Base-by-base conservation (phyloP, 495 filamentous ascomycete genomes). In the Amniculicola lignicola region DNA sequence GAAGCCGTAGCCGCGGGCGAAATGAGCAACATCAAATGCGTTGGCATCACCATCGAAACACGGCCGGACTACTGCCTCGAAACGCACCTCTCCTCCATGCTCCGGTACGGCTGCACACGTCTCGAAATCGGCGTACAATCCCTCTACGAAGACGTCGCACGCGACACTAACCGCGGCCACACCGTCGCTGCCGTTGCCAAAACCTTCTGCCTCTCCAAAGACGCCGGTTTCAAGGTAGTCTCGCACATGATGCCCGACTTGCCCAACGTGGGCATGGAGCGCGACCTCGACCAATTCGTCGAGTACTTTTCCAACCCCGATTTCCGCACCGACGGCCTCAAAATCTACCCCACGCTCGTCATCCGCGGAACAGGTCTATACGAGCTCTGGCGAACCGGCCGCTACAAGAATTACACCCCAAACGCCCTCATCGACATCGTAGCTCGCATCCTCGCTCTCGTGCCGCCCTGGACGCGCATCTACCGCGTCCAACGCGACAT, bases 231-330 rank as follows among this genome's bases (percentile, higher is more conserved):
- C 79, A 98, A 98, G 70, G 92, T 98, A 5, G 93, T 98, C 61
- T 90, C 86, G 57, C 93, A 98, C 71, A 98, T 98, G 93, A 98
- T 98, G 93, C 93, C 93, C 12, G 93, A 98, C 67, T 76, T 98
- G 23, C 93, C 93, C 11, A 98, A 98, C 64, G 93, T 98, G 4
- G 93, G 93, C 51, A 94, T 96, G 87, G 94, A 97, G 72, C 86
- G 93, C 56, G 93, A 98, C 68, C 75, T 98, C 22, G 90, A 92
- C 66, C 93, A 98, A 62, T 98, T 98, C 74, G 79, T 85, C 54
- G 93, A 98, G 71, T 98, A 98, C 70, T 98, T 98, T 61, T 89
- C 93, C 70, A 96, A 94, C 69, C 93, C 93, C 9, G 87, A 80
- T 55, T 97, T 98, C 74, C 84, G 93, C 40, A 97, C 94, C n/a